Evolutionary conservation across 352 stramenopile genomes (phyloP).

Genomic region (Phytopythium cucurbitacearum): DNA sequence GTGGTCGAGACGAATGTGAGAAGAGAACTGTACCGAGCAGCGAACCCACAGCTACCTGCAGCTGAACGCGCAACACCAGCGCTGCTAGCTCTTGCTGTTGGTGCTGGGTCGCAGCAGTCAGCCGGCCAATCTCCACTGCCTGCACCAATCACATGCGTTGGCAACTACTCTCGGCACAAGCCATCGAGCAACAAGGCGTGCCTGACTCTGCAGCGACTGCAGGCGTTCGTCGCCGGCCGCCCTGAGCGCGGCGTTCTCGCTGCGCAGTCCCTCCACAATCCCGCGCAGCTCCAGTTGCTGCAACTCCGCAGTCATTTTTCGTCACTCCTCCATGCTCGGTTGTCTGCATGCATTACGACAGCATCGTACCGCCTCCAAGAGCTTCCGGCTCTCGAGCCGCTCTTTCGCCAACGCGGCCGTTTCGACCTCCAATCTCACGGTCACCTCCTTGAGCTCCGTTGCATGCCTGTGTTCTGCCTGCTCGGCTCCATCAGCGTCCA

Average conservation of each 20-base stretch:
- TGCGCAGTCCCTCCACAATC: not conserved
- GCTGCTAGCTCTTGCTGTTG: not conserved
- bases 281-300: not conserved
- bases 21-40: too few species aligned
- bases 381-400: too few species aligned
- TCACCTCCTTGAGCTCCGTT: too few species aligned
- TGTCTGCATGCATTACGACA: too few species aligned
- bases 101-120: not conserved
- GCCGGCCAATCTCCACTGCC: not conserved
- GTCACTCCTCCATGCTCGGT: too few species aligned
- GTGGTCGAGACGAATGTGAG: too few species aligned
- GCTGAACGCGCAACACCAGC: not conserved
- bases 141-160: not conserved
- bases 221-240: not conserved
- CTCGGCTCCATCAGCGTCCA: not conserved
- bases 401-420: too few species aligned
- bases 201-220: constrained; percentile 15
- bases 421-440: too few species aligned
- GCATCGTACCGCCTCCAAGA: too few species aligned
- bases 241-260: not conserved
- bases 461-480: not conserved
- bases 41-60: not conserved
- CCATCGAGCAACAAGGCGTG: constrained; percentile 3
- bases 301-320: not conserved
- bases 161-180: not conserved